phyloP scores from a whole-genome alignment of 352 stramenopile genomes.

The Globisporangium uncinulatum region DNA sequence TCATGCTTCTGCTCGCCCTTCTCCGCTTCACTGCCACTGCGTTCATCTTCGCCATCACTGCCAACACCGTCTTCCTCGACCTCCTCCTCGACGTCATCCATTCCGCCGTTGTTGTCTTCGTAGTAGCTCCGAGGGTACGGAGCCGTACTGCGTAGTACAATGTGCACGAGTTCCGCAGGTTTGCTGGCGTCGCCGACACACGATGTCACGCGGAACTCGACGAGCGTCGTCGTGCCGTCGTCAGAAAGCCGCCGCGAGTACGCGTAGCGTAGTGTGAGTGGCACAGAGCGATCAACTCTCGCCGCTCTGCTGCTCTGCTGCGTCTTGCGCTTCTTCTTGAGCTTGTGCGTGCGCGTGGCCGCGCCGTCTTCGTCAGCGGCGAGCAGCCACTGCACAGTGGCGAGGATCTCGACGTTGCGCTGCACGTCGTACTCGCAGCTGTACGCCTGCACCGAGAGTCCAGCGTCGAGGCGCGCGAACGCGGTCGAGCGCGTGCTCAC shows the following conservation, averaged over 20 bases:
- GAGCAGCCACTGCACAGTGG: constrained; percentile 54
- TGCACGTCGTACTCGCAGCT: constrained; percentile 60
- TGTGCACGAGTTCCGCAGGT: constrained; percentile 49
- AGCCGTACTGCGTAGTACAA: constrained; percentile 43
- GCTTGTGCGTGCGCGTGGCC: constrained; percentile 11
- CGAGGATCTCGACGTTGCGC: constrained; percentile 54
- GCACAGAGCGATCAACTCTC: constrained; percentile 11
- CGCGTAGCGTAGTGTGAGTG: constrained; percentile 41
- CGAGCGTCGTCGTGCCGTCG: constrained; percentile 35
- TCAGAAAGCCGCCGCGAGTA: constrained; percentile 35
- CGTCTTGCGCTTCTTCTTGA: constrained; percentile 38
- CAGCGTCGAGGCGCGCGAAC: constrained; percentile 38
- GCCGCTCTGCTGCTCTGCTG: constrained; percentile 14
- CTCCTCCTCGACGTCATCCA: constrained; percentile 16
- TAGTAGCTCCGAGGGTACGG: constrained; percentile 74
- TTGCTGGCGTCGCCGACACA: constrained; percentile 30
- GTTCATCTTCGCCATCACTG: constrained; percentile 16
- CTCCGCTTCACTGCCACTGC: constrained; percentile 4
- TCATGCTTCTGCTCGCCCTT: constrained; percentile 6
- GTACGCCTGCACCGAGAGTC: constrained; percentile 43
- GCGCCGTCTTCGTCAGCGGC: neutral
- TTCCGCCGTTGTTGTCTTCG: constrained; percentile 37
- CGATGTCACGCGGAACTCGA: constrained; percentile 38
- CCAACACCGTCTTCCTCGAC: constrained; percentile 27
- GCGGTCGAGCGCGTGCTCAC: constrained; percentile 38